Evolutionary conservation across 257 asterid genomes (phyloP), one percentile per base, ranked within the genome.

Genomic region (Osmanthus fragrans): DNA sequence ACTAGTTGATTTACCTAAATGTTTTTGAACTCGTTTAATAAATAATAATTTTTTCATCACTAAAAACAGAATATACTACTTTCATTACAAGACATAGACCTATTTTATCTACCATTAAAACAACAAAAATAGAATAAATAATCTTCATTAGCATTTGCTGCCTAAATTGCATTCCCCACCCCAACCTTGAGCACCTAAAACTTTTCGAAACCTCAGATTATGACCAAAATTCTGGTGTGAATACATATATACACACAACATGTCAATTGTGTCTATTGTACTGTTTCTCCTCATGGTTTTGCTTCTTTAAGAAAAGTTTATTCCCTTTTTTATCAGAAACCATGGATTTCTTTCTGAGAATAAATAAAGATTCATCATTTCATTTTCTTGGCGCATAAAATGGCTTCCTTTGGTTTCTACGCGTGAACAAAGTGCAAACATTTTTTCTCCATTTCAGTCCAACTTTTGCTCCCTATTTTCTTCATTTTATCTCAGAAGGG

Each of bases 311-410:
- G 69, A 63, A 80, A 80, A 80, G 80, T 63, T 70, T 42, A 70
- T 75, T 42, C 83, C 65, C 49, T 74, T 42, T 74, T 42, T 75
- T 23, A 80, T 58, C 80, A 27, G 45, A 75, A 60, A 64, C 80
- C 77, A 70, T 80, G 77, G 76, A 70, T 63, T 63, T 63, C 8
- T 27, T 27, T 63, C 15, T 11, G 69, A 63, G 34, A 63, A 63
- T 10, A 63, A 63, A 63, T 63, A 63, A 63, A 63, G 69, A 63
- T 25, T 63, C 34, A 63, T 63, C 32, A 63, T 63, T 63, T 7
- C 75, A 45, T 45, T 42, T 72, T 72, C 64, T 72, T 42, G 63
- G 65, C 39, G 29, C 27, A 25, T 54, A 25, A 40, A 42, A 63
- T 18, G 37, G 39, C 37, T 19, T 72, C 49, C 75, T 40, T 25